Evolutionary conservation across 495 filamentous ascomycete species (phyloP), one percentile per base, ranked within the genome.

Genomic region (Neurospora terricola): DNA sequence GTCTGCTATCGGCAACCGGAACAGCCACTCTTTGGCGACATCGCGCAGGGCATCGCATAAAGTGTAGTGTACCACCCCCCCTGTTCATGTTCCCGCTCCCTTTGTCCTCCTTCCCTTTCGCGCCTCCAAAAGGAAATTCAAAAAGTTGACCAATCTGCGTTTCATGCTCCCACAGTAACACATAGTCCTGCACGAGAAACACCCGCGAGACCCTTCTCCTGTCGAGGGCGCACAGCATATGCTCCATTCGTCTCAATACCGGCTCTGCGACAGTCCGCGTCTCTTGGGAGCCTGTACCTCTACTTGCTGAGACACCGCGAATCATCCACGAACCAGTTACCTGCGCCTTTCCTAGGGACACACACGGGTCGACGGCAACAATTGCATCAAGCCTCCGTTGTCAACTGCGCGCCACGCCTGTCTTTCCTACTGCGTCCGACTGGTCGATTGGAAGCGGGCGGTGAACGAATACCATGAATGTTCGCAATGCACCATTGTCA

Each of bases 401-500:
- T 62, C 27, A 16, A 16, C 14, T 34, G 54, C 27, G 54, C 27
- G 12, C 27, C 23, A 30, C 54, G 12, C 12, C 21, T 8, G 11
- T 16, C 14, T 16, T 30, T 62, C 54, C 54, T 16, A 62, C 14
- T 62, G 54, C 54, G 54, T 62, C 54, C 54, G 54, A 62, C 23
- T 62, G 54, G 23, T 62, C 54, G 54, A 62, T 62, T 62, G 54
- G 54, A 62, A 62, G 54, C 54, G 54, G 54, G 54, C 54, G 54
- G 23, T 62, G 54, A 62, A 62, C 73, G 75, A 77, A 78, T 74
- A 83, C 76, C 76, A 86, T 86, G 84, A 85, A 82, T 78, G 81
- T 80, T 73, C 83, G 84, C 78, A 85, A 86, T 86, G 83, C 84
- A 79, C 91, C 92, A 75, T 89, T 94, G 83, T 95, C 93, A 80